These are phyloP conservation scores for Asterella californica DNA, from an alignment of 225 moss, liverwort and hornwort genomes.

Conservation along the genomic window DNA sequence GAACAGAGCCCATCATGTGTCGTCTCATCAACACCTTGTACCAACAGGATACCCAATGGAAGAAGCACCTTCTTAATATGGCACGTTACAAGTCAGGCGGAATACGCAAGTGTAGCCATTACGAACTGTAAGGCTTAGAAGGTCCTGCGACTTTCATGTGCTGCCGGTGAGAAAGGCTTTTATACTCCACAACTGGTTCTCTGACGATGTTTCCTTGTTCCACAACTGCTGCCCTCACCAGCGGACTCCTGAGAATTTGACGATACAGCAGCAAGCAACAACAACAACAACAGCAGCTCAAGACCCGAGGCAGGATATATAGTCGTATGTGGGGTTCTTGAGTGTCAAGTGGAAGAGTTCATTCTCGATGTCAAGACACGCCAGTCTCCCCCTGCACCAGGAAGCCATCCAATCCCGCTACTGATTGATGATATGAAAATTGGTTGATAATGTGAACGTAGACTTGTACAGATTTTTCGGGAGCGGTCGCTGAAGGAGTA, in stretches of 20 bases:
- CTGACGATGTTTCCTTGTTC: not conserved
- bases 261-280: not conserved
- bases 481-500: not conserved
- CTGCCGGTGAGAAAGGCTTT: not conserved
- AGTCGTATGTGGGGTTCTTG: not conserved
- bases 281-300: not conserved
- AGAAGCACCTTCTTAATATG: not conserved
- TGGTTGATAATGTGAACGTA: not conserved
- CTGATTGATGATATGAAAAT: no score
- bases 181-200: not conserved
- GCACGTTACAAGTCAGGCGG: not conserved
- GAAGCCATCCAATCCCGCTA: not conserved
- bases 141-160: not conserved
- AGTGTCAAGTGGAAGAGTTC: not conserved
- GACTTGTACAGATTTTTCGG: conserved; percentile 5
- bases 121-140: not conserved
- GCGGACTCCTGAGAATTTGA: not conserved
- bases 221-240: not conserved
- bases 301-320: not conserved
- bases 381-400: not conserved
- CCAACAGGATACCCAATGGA: not conserved
- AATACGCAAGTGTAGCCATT: not conserved
- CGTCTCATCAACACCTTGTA: not conserved
- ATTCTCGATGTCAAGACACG: not conserved
- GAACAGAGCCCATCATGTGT: not conserved